Percentiles rank a stretch among this genome's conserved stretches.
phyloP scores from a whole-genome alignment of 495 filamentous ascomycete species.

The Aspergillus diversus region DNA sequence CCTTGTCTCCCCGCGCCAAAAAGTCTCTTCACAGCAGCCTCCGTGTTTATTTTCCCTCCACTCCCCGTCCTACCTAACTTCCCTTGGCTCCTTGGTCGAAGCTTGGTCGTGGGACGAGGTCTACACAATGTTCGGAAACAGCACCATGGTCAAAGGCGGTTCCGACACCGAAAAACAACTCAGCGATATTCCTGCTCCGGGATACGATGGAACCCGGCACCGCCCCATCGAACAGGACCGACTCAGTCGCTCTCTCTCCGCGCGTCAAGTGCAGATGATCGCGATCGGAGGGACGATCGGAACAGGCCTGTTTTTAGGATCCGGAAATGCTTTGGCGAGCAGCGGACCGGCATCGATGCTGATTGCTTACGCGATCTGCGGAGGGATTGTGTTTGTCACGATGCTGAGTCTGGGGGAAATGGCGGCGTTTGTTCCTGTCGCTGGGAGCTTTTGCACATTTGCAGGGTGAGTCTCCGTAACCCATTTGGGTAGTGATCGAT shows the following conservation, averaged over 20 bases:
- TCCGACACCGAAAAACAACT: too few relatives aligned
- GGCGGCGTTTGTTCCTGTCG: conserved; percentile 53
- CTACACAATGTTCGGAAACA: too few relatives aligned
- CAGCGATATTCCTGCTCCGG: too few relatives aligned
- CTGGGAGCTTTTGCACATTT: conserved; percentile 56
- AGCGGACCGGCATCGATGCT: conserved; percentile 68
- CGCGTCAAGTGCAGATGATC: conserved; percentile 64
- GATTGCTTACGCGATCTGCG: conserved; percentile 55
- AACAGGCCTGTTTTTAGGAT: conserved; percentile 67
- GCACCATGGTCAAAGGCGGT: too few relatives aligned
- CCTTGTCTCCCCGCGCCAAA: too few relatives aligned
- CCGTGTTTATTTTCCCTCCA: too few relatives aligned
- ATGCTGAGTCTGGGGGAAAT: conserved; percentile 57
- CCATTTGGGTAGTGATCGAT: background rate
- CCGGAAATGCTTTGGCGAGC: conserved; percentile 58
- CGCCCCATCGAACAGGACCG: conserved; percentile 21
- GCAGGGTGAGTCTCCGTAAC: conserved; percentile 42
- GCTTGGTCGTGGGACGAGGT: too few relatives aligned
- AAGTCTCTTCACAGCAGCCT: too few relatives aligned
- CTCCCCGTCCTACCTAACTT: too few relatives aligned
- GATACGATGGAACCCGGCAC: too few relatives aligned
- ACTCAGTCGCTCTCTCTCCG: conserved; percentile 29
- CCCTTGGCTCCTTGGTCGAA: too few relatives aligned
- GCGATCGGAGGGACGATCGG: conserved; percentile 68
- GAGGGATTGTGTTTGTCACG: conserved; percentile 53